Base-by-base conservation (phyloP, 805 yeast genomes). In the Sugiyamaella marilandica region DNA sequence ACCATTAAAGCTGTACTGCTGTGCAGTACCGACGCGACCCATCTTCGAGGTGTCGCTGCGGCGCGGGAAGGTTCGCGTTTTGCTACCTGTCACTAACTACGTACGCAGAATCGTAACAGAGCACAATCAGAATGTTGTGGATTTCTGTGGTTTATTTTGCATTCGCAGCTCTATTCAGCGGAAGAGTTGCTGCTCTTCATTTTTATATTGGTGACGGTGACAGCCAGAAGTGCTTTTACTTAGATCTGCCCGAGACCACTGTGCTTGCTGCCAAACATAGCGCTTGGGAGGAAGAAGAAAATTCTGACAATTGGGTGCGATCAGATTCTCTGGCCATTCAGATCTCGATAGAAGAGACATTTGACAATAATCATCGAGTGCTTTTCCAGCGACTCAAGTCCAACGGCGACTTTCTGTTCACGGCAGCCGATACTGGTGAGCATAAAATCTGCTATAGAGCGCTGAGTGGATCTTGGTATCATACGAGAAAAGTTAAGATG, bases 391-490 rank as follows among this genome's bases (percentile, higher is more conserved):
- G 75, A 62, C 80, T 83, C 26, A 59, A 76, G 2, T 72, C 87
- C 10, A 69, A 67, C 37, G 87, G 89, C 13, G 84, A 83, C 56
- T 86, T 88, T 68, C 77, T 90, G 31, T 90, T 87, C 74, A 84
- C 91, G 10, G 86, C 97, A 1, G 71, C 82, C 45, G 96, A 86
- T 50, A 74, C 84, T 10, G 97, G 97, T 36, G 95, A 87, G 66
- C 97, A 90, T 74, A 77, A 78, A 62, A 77, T 91, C 62, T 90
- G 97, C 71, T 72, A 90, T 68, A 82, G 82, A 39, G 82, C 82
- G n/a, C 62, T 68, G 44, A 60, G 64, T 29, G 65, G 69, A 45
- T 88, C 86, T 50, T 85, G 90, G 83, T 75, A 86, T 62, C 74
- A 80, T 54, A 79, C 79, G 62, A 54, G 73, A 55, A 71, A 70